phyloP scores from a whole-genome alignment of 176 grass and related monocot species.

The Phoenix roebelenii region DNA sequence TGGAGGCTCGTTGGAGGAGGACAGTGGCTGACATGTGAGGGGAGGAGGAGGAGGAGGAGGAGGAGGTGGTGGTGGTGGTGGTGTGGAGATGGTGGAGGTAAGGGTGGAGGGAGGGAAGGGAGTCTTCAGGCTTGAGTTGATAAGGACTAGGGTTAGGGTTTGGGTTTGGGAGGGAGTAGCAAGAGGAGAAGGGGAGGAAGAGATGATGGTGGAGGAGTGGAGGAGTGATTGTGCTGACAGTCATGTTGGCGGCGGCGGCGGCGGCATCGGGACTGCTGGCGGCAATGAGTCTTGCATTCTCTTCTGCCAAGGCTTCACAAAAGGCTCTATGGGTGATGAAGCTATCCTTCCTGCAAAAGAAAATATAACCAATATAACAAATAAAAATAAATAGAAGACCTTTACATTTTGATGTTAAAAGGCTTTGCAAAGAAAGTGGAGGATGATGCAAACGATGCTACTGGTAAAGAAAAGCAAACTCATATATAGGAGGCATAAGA shows the following conservation, averaged over 20 bases:
- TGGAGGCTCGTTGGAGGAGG: constrained; percentile 23
- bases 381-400: too few relatives aligned
- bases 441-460: too few relatives aligned
- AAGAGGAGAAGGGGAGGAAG: constrained; percentile 20
- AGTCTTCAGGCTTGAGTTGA: constrained; percentile 20
- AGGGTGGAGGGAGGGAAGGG: constrained; percentile 21
- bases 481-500: too few relatives aligned
- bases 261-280: constrained; percentile 23
- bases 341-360: constrained; percentile 69
- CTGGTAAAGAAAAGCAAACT: too few relatives aligned
- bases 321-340: constrained; percentile 94
- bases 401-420: too few relatives aligned
- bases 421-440: too few relatives aligned
- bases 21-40: constrained; percentile 24
- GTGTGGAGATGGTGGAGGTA: constrained; percentile 5
- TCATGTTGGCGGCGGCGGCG: background rate
- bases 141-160: constrained; percentile 12
- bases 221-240: too few relatives aligned
- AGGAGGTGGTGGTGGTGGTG: constrained; percentile 4
- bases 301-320: constrained; percentile 96
- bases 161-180: background rate
- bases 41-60: background rate
- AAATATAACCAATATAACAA: too few relatives aligned
- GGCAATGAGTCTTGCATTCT: constrained; percentile 69
- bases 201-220: constrained; percentile 14